These are phyloP conservation scores for Bruguiera hainesii DNA, from an alignment of 441 rosid species.

Conservation along the genomic window DNA sequence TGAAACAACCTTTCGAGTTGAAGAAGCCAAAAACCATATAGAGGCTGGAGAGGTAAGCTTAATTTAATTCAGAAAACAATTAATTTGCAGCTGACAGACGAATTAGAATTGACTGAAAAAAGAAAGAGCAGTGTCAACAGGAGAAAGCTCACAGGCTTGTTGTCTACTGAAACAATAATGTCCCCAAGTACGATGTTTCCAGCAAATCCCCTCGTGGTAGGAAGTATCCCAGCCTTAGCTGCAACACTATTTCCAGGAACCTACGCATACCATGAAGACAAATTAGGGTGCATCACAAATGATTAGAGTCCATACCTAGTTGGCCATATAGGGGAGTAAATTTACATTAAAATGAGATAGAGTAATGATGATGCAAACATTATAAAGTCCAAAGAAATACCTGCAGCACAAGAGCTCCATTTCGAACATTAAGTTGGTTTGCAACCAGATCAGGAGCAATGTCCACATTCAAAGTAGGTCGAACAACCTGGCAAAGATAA, in stretches of 20 bases:
- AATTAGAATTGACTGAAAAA: not conserved
- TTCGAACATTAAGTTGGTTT: slow-evolving; percentile 87
- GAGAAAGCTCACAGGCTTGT: slow-evolving; percentile 53
- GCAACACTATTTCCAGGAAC: slow-evolving; percentile 70
- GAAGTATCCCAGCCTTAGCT: slow-evolving; percentile 69
- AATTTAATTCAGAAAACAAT: not conserved
- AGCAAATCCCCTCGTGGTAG: slow-evolving; percentile 81
- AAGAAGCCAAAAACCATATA: not conserved
- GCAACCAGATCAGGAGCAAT: slow-evolving; percentile 84
- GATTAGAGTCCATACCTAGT: not conserved
- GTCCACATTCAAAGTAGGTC: slow-evolving; percentile 82
- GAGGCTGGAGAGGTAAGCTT: not conserved
- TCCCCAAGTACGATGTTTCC: slow-evolving; percentile 89
- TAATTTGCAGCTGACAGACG: not conserved
- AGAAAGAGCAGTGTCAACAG: slow-evolving; percentile 9
- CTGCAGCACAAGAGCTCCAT: slow-evolving; percentile 85
- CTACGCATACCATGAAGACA: slow-evolving; percentile 26
- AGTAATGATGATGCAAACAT: too few relatives aligned
- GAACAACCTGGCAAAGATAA: slow-evolving; percentile 52
- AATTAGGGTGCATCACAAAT: slow-evolving; percentile 5
- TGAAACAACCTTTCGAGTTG: not conserved
- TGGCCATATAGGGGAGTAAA: not conserved
- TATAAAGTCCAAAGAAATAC: slow-evolving; percentile 26
- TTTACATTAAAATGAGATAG: not conserved
- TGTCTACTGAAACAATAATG: slow-evolving; percentile 65